A percentile compares a stretch with the other conserved stretches of the same genome.
Evolutionary conservation across 176 grass and related monocot species (phyloP).

Genomic region (Urochloa ruziziensis): DNA sequence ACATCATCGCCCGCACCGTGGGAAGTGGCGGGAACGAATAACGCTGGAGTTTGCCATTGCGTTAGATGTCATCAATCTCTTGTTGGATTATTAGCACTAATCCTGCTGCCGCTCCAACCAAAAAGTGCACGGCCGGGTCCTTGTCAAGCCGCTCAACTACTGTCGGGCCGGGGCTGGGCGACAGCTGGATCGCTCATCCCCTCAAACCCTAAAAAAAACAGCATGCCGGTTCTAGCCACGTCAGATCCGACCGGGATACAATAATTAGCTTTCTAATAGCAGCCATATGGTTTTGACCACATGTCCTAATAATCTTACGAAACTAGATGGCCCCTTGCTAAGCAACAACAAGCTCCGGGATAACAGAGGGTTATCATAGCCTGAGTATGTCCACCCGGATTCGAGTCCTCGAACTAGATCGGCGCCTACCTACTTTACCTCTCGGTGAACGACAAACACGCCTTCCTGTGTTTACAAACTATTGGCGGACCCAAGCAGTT

Average conservation of each 20-base stretch:
- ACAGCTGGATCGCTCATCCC: background rate
- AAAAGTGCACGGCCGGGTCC: conserved; percentile 13
- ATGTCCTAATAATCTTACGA: background rate
- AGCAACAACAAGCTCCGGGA: background rate
- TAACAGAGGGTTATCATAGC: too few species aligned
- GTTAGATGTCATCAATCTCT: background rate
- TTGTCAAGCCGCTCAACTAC: conserved; percentile 8
- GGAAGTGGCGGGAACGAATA: background rate
- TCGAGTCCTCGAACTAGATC: too few species aligned
- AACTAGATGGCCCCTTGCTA: background rate
- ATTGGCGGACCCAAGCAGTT: too few species aligned
- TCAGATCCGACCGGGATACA: background rate
- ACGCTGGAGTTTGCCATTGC: background rate
- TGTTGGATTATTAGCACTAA: background rate
- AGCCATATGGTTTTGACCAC: background rate
- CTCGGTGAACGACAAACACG: background rate
- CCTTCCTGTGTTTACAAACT: too few species aligned
- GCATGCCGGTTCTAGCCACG: background rate
- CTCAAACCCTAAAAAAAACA: background rate
- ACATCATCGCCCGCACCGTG: background rate
- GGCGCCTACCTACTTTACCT: background rate
- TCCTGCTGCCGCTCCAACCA: background rate
- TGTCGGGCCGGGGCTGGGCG: conserved; percentile 35
- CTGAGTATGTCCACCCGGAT: too few species aligned
- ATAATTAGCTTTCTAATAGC: background rate